phyloP scores from a whole-genome alignment of 768 basidiomycete genomes.

The Phylloporus arenicola region DNA sequence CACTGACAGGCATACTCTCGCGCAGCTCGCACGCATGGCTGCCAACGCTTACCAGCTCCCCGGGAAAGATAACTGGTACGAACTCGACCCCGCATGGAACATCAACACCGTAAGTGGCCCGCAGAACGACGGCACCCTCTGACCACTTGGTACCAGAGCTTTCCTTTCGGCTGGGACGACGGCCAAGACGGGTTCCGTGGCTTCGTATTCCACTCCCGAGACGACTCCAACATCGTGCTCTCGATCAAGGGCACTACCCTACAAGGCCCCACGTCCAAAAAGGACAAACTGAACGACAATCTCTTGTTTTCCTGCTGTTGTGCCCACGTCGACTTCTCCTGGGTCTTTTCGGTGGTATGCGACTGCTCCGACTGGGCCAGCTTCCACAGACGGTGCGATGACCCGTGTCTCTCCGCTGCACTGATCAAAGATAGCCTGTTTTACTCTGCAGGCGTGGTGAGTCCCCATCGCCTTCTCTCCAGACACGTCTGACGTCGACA shows the following conservation, averaged over 20 bases:
- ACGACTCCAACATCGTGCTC: slow-evolving; percentile 79
- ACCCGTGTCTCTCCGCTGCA: slow-evolving; percentile 75
- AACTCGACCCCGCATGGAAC: slow-evolving; percentile 73
- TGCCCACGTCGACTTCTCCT: slow-evolving; percentile 81
- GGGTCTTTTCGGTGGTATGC: slow-evolving; percentile 83
- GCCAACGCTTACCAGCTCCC: slow-evolving; percentile 85
- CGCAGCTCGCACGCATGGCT: slow-evolving; percentile 80
- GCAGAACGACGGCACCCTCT: slow-evolving; percentile 1
- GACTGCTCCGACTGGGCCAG: slow-evolving; percentile 60
- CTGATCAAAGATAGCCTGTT: slow-evolving; percentile 88
- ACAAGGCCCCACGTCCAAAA: slow-evolving; percentile 78
- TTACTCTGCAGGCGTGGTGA: slow-evolving; percentile 80
- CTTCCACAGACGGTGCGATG: slow-evolving; percentile 66
- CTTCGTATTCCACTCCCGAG: slow-evolving; percentile 75
- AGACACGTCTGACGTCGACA: slow-evolving; percentile 6
- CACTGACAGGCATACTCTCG: slow-evolving; percentile 71
- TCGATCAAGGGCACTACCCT: slow-evolving; percentile 90
- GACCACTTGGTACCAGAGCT: slow-evolving; percentile 44
- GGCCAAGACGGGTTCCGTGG: slow-evolving; percentile 75
- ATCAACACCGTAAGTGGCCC: slow-evolving; percentile 32
- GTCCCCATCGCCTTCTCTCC: slow-evolving; percentile 23
- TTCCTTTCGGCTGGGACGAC: slow-evolving; percentile 75
- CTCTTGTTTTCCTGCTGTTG: slow-evolving; percentile 91
- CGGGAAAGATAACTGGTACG: slow-evolving; percentile 73
- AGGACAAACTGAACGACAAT: slow-evolving; percentile 93